Percentiles rank a stretch among this genome's conserved stretches.
phyloP scores from a whole-genome alignment of 2,329 filamentous ascomycete genomes.

The Aspergillus sp. region DNA sequence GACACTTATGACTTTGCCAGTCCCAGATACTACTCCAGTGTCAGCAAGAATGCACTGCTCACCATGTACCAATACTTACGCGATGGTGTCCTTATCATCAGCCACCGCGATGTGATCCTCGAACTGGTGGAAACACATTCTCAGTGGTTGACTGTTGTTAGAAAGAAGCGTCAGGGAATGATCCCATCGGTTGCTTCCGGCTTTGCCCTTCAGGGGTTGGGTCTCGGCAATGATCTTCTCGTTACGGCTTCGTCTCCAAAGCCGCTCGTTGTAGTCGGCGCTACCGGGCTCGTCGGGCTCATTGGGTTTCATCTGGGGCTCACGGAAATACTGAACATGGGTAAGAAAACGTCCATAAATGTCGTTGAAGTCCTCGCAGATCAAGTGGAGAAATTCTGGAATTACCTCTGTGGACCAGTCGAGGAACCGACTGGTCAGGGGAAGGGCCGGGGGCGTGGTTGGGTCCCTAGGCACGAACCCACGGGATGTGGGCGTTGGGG shows the following conservation, averaged over 20 bases:
- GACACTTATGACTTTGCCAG: slow-evolving; percentile 72
- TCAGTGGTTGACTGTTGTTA: slow-evolving; percentile 83
- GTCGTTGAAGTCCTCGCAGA: slow-evolving; percentile 10
- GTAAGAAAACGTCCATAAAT: slow-evolving; percentile 27
- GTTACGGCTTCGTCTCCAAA: slow-evolving; percentile 91
- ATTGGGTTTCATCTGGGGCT: slow-evolving; percentile 95
- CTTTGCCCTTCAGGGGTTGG: slow-evolving; percentile 87
- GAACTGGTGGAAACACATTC: slow-evolving; percentile 97
- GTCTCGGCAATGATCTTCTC: slow-evolving; percentile 89
- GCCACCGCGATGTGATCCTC: slow-evolving; percentile 93
- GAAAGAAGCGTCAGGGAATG: slow-evolving; percentile 79
- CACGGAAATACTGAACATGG: slow-evolving; percentile 73
- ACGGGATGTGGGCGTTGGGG: slow-evolving; percentile 75
- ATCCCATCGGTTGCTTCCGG: slow-evolving; percentile 84
- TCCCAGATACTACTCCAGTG: slow-evolving; percentile 70
- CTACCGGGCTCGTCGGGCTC: slow-evolving; percentile 96
- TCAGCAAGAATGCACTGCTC: slow-evolving; percentile 2
- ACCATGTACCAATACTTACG: slow-evolving; percentile 35
- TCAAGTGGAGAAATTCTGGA: slow-evolving; percentile 16
- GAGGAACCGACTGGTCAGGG: slow-evolving; percentile 78
- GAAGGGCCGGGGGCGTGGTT: slow-evolving; percentile 62
- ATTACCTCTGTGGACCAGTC: slow-evolving; percentile 85
- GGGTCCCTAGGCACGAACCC: slow-evolving; percentile 66
- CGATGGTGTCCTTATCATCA: slow-evolving; percentile 87
- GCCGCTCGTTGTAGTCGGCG: slow-evolving; percentile 89